Evolutionary conservation across 352 stramenopile species (phyloP), one percentile per base, ranked within the genome.

Genomic region (Phytophthora chlamydospora): DNA sequence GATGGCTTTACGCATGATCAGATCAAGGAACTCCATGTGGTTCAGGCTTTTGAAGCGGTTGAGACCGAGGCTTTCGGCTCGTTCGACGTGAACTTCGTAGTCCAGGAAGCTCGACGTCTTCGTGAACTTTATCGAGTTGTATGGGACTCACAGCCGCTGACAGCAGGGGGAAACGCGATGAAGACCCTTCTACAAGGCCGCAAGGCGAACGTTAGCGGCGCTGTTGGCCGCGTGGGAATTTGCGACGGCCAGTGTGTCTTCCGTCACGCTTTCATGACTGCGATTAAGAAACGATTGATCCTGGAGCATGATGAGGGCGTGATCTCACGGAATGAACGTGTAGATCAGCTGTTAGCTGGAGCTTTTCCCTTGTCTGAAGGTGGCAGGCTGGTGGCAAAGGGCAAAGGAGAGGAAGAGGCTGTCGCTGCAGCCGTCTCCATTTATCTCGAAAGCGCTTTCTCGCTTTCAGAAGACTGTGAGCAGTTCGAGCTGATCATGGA

Each of bases 341-440:
- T 62, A 2, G 51, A 74, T 6, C 2, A 6, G 4, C 17, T 74
- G 6, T 46, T 74, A 12, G 35, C 6, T 4, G 14, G 33, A 32
- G 48, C 35, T 12, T 78, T 90, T 19, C 72, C 79, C 12, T 24
- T 71, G 7, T 64, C 68, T 5, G 19, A 57, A 7, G 51, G 52
- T 4, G 64, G 70, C 4, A 61, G 61, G 4, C 11, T 89, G 11
- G 48, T 66, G 39, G 68, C 53, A 4, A 75, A 62, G 19, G 33
- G 4, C 12, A 66, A 47, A 53, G 50, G 57, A n/a, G 39, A 50
- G 0, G 75, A 83, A 27, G 72, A 89, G 11, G 68, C 62, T 1
- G 54, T 90, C 0, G 70, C 66, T 33, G 69, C 74, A 13, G 78
- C 78, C 2, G 49, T 90, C 4, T 44, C 67, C 4, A 88, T 90